Evolutionary conservation across 2,329 filamentous ascomycete species (phyloP).

Genomic region (Alternaria conjuncta): DNA sequence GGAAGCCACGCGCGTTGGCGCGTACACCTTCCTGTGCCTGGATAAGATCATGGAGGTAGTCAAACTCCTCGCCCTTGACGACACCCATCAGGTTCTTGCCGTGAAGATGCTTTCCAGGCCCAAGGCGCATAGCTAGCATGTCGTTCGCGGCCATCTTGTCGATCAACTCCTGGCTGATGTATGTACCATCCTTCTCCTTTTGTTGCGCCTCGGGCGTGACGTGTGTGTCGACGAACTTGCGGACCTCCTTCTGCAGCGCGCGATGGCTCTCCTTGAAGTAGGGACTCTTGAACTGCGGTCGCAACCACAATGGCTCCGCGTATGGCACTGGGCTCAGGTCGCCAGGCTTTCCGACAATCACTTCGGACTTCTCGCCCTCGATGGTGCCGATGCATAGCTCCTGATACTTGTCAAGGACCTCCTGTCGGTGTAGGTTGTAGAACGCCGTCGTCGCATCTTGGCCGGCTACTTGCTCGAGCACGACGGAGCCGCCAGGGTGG

Average conservation of each 20-base stretch:
- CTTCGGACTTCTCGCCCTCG: slow-evolving; percentile 74
- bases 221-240: slow-evolving; percentile 75
- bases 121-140: slow-evolving; percentile 80
- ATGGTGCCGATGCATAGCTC: slow-evolving; percentile 77
- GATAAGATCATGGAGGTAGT: slow-evolving; percentile 86
- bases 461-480: slow-evolving; percentile 80
- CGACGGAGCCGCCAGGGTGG: slow-evolving; percentile 81
- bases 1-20: slow-evolving; percentile 77
- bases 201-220: slow-evolving; percentile 76
- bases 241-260: slow-evolving; percentile 70
- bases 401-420: slow-evolving; percentile 82
- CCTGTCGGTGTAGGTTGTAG: slow-evolving; percentile 91
- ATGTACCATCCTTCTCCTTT: slow-evolving; percentile 75
- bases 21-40: slow-evolving; percentile 75
- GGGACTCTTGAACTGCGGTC: slow-evolving; percentile 75
- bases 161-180: slow-evolving; percentile 74
- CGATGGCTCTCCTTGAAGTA: slow-evolving; percentile 81
- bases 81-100: slow-evolving; percentile 72
- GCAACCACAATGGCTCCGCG: slow-evolving; percentile 83
- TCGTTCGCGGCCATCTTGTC: slow-evolving; percentile 77
- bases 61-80: slow-evolving; percentile 78
- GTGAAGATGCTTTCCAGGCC: slow-evolving; percentile 81
- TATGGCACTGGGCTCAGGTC: slow-evolving; percentile 81
- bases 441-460: slow-evolving; percentile 82
- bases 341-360: slow-evolving; percentile 72